phyloP scores from a whole-genome alignment of 129 eudicot genomes.

The carrot (Daucus carota) region DH1_v3.0 NC_030381.2:55334501-55335000 shows the following conservation, averaged over 20 bases:
- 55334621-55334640: slow-evolving; percentile 23
- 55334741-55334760: slow-evolving; percentile 53
- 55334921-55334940: background rate
- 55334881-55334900: background rate
- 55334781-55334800: slow-evolving; percentile 40
- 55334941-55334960: background rate
- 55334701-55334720: slow-evolving; percentile 29
- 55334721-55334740: slow-evolving; percentile 31
- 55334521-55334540: slow-evolving; percentile 20
- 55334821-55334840: background rate
- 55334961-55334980: too few species aligned
- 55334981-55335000: background rate
- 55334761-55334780: slow-evolving; percentile 51
- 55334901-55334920: background rate
- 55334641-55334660: slow-evolving; percentile 25
- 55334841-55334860: background rate
- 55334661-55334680: slow-evolving; percentile 41
- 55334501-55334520: slow-evolving; percentile 27
- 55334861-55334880: background rate
- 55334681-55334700: slow-evolving; percentile 42
- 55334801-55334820: background rate
- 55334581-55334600: slow-evolving; percentile 28
- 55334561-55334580: slow-evolving; percentile 24
- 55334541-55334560: slow-evolving; percentile 15
- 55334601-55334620: slow-evolving; percentile 18